A percentile compares a stretch with the other conserved stretches of the same genome.
phyloP scores from a whole-genome alignment of 176 grass and related monocot genomes.

The Avena atlantica region DNA sequence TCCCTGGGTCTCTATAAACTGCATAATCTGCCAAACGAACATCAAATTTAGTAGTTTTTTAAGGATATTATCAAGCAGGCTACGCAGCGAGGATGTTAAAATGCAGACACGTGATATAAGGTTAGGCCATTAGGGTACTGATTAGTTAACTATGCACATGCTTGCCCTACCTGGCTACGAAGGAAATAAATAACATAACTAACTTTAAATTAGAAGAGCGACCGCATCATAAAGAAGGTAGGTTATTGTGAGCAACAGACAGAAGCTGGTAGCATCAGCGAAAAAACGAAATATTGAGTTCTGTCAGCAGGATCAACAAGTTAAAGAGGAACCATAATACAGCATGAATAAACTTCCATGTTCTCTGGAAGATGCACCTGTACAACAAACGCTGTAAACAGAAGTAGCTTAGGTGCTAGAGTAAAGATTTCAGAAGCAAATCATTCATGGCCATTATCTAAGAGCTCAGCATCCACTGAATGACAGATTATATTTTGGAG shows the following conservation, averaged over 20 bases:
- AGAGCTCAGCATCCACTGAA: not conserved
- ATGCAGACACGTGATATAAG: not conserved
- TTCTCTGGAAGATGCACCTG: not conserved
- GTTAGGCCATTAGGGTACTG: not conserved
- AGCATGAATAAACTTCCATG: not conserved
- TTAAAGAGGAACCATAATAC: slow-evolving; percentile 11
- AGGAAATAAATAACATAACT: slow-evolving; percentile 24
- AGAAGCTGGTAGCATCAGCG: slow-evolving; percentile 8
- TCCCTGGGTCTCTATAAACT: slow-evolving; percentile 99
- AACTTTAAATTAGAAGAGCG: slow-evolving; percentile 12
- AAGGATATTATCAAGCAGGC: slow-evolving; percentile 13
- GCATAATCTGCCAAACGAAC: slow-evolving; percentile 77
- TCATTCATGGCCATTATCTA: slow-evolving; percentile 15
- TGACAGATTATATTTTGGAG: not conserved
- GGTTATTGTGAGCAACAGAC: not conserved
- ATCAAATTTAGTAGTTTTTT: slow-evolving; percentile 37
- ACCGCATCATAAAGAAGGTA: slow-evolving; percentile 6
- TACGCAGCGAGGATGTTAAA: slow-evolving; percentile 25
- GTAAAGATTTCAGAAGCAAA: not conserved
- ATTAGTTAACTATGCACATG: slow-evolving; percentile 17
- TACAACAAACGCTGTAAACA: not conserved
- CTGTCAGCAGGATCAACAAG: slow-evolving; percentile 6
- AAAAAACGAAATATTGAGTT: slow-evolving; percentile 1
- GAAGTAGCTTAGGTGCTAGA: not conserved
- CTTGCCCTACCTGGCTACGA: not conserved